Evolutionary conservation across 2,329 filamentous ascomycete genomes (phyloP).

Genomic region (Botrytis pseudocinerea): DNA sequence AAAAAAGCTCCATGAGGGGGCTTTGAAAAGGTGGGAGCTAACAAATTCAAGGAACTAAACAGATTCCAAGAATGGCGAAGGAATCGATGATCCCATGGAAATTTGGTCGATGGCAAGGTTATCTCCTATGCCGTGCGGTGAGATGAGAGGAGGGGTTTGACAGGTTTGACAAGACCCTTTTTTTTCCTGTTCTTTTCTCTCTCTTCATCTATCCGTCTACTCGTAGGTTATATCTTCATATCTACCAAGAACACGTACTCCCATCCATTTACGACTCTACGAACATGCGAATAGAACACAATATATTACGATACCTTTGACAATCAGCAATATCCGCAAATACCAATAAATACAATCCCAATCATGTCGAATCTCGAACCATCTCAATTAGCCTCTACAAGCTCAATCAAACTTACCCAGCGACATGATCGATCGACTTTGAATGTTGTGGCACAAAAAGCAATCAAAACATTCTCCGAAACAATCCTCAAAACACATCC

Average conservation of each 20-base stretch:
- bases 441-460: not conserved
- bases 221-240: too few species aligned
- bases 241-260: not conserved
- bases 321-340: not conserved
- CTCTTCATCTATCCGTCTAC: not conserved
- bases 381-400: not conserved
- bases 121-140: not conserved
- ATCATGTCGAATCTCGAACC: constrained; percentile 5
- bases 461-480: constrained; percentile 1
- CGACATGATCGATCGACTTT: constrained; percentile 7
- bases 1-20: not conserved
- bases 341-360: not conserved
- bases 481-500: constrained; percentile 10
- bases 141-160: constrained; percentile 2
- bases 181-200: not conserved
- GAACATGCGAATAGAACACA: not conserved
- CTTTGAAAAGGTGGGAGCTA: not conserved
- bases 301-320: not conserved
- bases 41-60: not conserved
- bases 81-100: constrained; percentile 2
- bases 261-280: not conserved
- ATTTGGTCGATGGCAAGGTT: not conserved
- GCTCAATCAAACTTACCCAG: constrained; percentile 16
- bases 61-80: constrained; percentile 2
- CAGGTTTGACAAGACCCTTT: not conserved